Conservation (phyloP, 139 green algal species). For the Haematococcus sp. region DNA sequence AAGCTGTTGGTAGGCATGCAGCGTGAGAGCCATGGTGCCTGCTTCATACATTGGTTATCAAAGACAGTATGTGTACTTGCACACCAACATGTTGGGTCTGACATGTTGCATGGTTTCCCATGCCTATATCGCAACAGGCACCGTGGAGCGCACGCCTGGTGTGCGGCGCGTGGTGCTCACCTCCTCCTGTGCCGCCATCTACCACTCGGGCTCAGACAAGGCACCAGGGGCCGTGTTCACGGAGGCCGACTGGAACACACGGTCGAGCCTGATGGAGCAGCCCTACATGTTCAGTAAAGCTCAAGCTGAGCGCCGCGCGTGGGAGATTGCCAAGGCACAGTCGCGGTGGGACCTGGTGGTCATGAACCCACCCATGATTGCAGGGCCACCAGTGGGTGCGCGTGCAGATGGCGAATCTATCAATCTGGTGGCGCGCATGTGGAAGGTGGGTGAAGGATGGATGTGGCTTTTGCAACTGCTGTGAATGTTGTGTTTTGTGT, state of each 20-base stretch:
- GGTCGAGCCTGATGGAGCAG: neutral
- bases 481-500: too few relatives aligned
- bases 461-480: too few relatives aligned
- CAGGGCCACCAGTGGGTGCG: constrained; percentile 33
- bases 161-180: constrained; percentile 64
- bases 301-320: constrained; percentile 22
- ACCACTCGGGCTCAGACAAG: neutral
- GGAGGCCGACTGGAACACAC: constrained; percentile 45
- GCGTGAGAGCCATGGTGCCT: too few relatives aligned
- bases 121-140: constrained; percentile 9
- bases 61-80: too few relatives aligned
- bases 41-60: too few relatives aligned
- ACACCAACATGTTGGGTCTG: too few relatives aligned
- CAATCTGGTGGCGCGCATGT: neutral
- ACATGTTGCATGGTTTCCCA: too few relatives aligned
- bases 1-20: too few relatives aligned
- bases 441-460: neutral
- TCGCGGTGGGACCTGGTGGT: constrained; percentile 46
- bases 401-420: constrained; percentile 29
- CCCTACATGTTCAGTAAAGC: constrained; percentile 36
- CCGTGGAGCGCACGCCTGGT: constrained; percentile 34
- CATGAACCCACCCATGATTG: constrained; percentile 45
- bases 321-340: constrained; percentile 21
- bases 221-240: constrained; percentile 36
- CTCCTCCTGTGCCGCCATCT: constrained; percentile 44